Evolutionary conservation across 129 eudicot species (phyloP).

Genomic region (Pittosporum tobira): DNA sequence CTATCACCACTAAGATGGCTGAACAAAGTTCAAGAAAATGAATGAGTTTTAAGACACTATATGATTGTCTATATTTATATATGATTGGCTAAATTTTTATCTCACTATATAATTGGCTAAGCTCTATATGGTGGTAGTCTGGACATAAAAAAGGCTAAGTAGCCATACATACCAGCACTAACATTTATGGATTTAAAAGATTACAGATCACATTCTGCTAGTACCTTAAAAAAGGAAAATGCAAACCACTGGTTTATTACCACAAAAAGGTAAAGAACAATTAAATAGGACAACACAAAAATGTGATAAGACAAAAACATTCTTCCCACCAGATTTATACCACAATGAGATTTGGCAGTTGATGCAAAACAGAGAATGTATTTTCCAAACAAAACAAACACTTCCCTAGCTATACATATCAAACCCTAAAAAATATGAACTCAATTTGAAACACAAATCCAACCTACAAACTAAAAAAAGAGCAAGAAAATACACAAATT

Average conservation of each 20-base stretch:
- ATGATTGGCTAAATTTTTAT: too few relatives aligned
- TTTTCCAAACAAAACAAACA: conserved; percentile 4
- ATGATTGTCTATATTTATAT: too few relatives aligned
- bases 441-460: too few relatives aligned
- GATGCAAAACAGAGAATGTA: conserved; percentile 1
- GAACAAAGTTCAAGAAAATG: too few relatives aligned
- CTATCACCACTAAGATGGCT: too few relatives aligned
- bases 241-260: conserved; percentile 9
- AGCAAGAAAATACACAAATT: conserved; percentile 15
- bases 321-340: neutral
- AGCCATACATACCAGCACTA: conserved; percentile 12
- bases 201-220: conserved; percentile 12
- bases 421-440: conserved; percentile 30
- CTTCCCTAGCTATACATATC: conserved; percentile 12
- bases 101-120: too few relatives aligned
- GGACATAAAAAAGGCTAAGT: neutral
- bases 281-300: conserved; percentile 10
- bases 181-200: conserved; percentile 2
- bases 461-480: conserved; percentile 20
- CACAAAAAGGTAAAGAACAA: neutral
- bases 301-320: conserved; percentile 12
- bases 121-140: too few relatives aligned
- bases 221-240: conserved; percentile 9
- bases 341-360: conserved; percentile 12
- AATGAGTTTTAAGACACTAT: too few relatives aligned